Conservation (phyloP, 495 filamentous ascomycete genomes). For the Chaetomidium leptoderma region DNA sequence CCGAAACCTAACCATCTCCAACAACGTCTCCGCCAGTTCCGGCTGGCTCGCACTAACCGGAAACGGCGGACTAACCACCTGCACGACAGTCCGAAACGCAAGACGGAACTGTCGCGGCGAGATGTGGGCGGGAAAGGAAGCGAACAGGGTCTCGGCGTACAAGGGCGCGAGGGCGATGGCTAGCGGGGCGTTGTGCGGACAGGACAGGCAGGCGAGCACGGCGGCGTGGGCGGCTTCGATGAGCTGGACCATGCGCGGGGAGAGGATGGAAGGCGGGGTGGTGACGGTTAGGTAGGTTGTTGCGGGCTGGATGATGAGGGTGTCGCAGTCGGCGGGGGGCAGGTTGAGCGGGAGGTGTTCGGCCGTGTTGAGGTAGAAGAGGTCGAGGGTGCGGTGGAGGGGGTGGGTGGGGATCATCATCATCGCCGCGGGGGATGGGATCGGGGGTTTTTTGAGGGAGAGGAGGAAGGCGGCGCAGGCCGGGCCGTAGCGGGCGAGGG, state of each 20-base stretch:
- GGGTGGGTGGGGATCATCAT: slow-evolving; percentile 63
- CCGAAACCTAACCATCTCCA: slow-evolving; percentile 75
- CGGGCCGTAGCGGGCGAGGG: slow-evolving; percentile 67
- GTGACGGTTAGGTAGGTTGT: slow-evolving; percentile 64
- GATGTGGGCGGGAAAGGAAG: slow-evolving; percentile 76
- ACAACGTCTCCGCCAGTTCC: slow-evolving; percentile 67
- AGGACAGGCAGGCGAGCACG: slow-evolving; percentile 75
- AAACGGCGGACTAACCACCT: slow-evolving; percentile 79
- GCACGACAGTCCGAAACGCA: slow-evolving; percentile 84
- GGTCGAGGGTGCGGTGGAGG: slow-evolving; percentile 71
- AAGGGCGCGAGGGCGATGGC: slow-evolving; percentile 72
- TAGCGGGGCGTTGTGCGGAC: slow-evolving; percentile 68
- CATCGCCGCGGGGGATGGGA: slow-evolving; percentile 54
- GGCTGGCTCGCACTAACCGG: slow-evolving; percentile 66
- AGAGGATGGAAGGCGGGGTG: slow-evolving; percentile 64
- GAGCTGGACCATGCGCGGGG: slow-evolving; percentile 55
- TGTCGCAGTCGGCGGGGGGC: slow-evolving; percentile 59
- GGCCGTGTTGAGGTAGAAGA: slow-evolving; percentile 86
- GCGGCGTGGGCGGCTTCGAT: slow-evolving; percentile 92
- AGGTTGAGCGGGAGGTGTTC: slow-evolving; percentile 80
- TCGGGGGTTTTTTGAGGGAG: no score
- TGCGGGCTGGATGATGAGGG: slow-evolving; percentile 68
- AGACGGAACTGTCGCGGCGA: slow-evolving; percentile 88
- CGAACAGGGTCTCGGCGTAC: slow-evolving; percentile 81
- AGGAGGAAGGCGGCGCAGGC: slow-evolving; percentile 67